Base-by-base conservation (phyloP, 73 alveolate species). In the Paramecium pentaurelia region DNA sequence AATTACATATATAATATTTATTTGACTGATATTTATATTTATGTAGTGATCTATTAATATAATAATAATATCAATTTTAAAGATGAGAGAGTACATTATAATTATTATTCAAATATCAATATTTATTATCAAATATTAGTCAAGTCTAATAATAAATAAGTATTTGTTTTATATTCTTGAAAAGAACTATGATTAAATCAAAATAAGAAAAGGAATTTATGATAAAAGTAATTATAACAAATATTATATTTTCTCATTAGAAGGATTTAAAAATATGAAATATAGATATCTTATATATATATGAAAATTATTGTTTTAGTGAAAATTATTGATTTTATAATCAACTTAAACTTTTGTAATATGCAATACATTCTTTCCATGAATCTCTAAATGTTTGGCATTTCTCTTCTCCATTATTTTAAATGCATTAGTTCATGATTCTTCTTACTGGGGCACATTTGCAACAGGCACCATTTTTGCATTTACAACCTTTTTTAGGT, bases 371-470 rank as follows among this genome's bases (percentile, higher is more conserved):
- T 34, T 80, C 91, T 32, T 49, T 80, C 71, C 73, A 80, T 25
- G 91, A 80, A 27, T 42, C 58, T 49, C 73, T 80, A 80, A 80
- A 80, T 45, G 91, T 80, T 80, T 80, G 18, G 49, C 91, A 80
- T 45, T 80, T 80, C 7, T 40, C 91, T 49, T 80, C 91, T 25
- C 91, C 91, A 44, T 80, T 80, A 80, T 80, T 80, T 18, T 80
- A 47, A 11, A 80, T 80, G 30, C 91, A 80, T 27, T 32, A 25
- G 30, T 80, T 80, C 91, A 80, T 80, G 75, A 47, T 47, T 42
- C 91, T 80, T 27, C 91, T 80, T 6, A 80, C 73, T 45, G 91
- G 91, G 30, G 91, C 91, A 80, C 91, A 80, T 44, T 80, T 80
- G 27, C 91, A 80, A 45, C 91, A 80, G 8, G 91, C 77, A 10